Evolutionary conservation across 495 filamentous ascomycete genomes (phyloP), one percentile per base, ranked within the genome.

Genomic region (Mytilinidion resinicola): DNA sequence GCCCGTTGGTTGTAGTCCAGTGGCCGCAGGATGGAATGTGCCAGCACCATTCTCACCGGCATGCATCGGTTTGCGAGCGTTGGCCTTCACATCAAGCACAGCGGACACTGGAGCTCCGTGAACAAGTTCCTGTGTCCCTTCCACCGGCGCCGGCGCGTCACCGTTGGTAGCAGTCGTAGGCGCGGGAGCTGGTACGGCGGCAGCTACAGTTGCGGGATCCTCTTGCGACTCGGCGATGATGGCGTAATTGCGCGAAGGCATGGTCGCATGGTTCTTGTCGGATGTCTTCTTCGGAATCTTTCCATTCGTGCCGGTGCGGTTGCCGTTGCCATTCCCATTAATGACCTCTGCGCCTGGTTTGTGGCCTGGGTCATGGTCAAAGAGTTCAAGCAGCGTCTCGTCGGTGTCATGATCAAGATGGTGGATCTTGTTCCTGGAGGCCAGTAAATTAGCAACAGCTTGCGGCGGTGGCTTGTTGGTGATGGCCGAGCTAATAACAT

Each of bases 401-500:
- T 95, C 87, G 3, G 90, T 95, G 25, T 89, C 77, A 44, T 77
- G 65, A 69, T 93, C 87, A n/a, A 96, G 76, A 67, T 92, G 90
- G 67, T 96, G 91, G 57, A 96, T 87, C 73, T 91, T 96, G 76
- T 97, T 96, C 44, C 90, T 75, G 46, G 83, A 75, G 3, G 90
- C 87, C 14, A 97, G 76, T 9, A 97, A 77, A 64, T 95, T 91
- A 37, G 91, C 90, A n/a, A 97, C 88, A 1, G 90, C 86, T 62
- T 79, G 78, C 15, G 92, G 90, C 1, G 92, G 92, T 8, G 92
- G 92, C 74, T 95, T 93, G 76, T 96, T 96, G 61, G 91, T 91
- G 69, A 97, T 95, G 46, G 87, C 87, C 33, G 79, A 83, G 56
- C 82, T 85, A 67, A 91, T 78, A 57, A 91, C 75, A 65, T 90